Conservation (phyloP, 495 filamentous ascomycete genomes). For the Penicillium alfredii region DNA sequence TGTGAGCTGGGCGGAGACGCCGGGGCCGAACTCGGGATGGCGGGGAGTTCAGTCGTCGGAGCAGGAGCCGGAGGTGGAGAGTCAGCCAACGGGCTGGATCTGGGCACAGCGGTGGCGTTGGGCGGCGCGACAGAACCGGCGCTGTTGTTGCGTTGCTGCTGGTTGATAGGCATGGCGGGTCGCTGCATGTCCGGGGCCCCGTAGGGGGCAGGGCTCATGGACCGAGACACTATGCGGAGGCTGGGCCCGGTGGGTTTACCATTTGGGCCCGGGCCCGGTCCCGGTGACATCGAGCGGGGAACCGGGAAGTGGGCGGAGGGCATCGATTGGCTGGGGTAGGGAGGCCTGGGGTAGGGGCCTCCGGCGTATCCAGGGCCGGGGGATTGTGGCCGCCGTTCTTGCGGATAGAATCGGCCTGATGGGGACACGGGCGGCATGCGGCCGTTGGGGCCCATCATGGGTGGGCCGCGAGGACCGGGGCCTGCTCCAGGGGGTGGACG, state of each 20-base stretch:
- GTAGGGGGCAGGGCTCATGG: constrained; percentile 51
- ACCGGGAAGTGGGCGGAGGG: constrained; percentile 11
- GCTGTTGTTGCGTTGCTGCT: constrained; percentile 47
- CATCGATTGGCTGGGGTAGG: constrained; percentile 28
- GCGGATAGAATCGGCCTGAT: constrained; percentile 34
- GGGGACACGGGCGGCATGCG: constrained; percentile 32
- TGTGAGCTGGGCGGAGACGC: constrained; percentile 12
- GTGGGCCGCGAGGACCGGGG: constrained; percentile 42
- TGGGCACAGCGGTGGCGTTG: constrained; percentile 44
- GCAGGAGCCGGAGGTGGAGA: constrained; percentile 32
- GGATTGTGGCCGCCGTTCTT: constrained; percentile 35
- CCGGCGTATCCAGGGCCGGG: constrained; percentile 24
- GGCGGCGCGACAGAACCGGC: constrained; percentile 40
- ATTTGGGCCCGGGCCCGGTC: constrained; percentile 21
- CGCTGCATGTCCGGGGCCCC: constrained; percentile 39
- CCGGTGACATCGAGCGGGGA: constrained; percentile 14
- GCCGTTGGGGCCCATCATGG: constrained; percentile 48
- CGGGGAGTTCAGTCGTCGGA: constrained; percentile 29
- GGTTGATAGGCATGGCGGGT: constrained; percentile 36
- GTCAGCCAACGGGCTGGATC: constrained; percentile 51
- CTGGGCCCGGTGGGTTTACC: no score
- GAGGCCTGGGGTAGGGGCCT: constrained; percentile 31
- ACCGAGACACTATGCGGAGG: no score
- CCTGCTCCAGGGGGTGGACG: constrained; percentile 48
- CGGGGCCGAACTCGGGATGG: constrained; percentile 17